phyloP scores from a whole-genome alignment of 805 yeast species.

The Tetrapisispora fleetii region DNA sequence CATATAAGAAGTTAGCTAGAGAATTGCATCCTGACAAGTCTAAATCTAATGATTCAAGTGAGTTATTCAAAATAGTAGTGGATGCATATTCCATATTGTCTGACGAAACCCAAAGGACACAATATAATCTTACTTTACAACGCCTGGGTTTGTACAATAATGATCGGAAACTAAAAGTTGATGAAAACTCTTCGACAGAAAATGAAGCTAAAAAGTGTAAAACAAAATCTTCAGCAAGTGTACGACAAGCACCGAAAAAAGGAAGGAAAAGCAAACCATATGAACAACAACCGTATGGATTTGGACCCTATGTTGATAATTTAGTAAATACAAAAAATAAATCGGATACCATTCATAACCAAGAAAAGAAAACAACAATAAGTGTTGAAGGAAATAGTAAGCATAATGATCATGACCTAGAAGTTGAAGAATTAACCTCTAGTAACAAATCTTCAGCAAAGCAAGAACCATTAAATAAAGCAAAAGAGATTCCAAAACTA shows the following conservation, averaged over 20 bases:
- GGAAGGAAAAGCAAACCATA: conserved; percentile 20
- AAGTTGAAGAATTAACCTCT: too few species aligned
- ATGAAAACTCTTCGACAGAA: background rate
- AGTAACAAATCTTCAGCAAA: too few species aligned
- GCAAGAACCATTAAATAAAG: background rate
- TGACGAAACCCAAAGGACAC: conserved; percentile 13
- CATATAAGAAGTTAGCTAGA: conserved; percentile 67
- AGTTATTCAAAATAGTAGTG: conserved; percentile 23
- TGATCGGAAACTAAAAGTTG: background rate
- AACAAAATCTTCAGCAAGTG: background rate
- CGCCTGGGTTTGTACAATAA: conserved; percentile 9
- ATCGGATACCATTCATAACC: background rate
- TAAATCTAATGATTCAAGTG: conserved; percentile 30
- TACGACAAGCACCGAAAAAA: background rate
- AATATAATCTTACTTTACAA: conserved; percentile 16
- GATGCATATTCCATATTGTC: conserved; percentile 26
- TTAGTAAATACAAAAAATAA: background rate
- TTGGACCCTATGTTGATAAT: conserved; percentile 10
- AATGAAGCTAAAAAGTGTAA: background rate
- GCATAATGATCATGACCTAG: too few species aligned
- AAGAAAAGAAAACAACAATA: background rate
- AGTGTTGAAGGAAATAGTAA: background rate
- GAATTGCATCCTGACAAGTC: conserved; percentile 77
- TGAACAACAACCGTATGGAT: conserved; percentile 29
- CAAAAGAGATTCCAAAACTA: background rate